phyloP scores from a whole-genome alignment of 768 basidiomycete species.

The Hypholoma fasciculare region DNA sequence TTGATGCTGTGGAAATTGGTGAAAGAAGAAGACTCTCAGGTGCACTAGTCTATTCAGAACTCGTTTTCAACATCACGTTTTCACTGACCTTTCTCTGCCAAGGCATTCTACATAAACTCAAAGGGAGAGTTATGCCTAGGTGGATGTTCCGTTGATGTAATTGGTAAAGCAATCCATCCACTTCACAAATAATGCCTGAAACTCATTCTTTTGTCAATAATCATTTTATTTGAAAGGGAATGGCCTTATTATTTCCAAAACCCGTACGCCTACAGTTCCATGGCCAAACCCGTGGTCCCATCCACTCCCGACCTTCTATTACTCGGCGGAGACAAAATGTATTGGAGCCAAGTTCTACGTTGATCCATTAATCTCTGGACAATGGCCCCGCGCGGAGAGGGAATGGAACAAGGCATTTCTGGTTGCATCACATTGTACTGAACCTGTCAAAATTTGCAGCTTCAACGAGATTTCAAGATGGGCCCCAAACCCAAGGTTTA shows the following conservation, averaged over 20 bases:
- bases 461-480: neutral
- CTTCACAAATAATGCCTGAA: neutral
- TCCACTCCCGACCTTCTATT: neutral
- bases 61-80: no score
- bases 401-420: slow-evolving; percentile 11
- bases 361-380: neutral
- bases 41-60: neutral
- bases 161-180: neutral
- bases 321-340: neutral
- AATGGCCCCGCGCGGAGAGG: slow-evolving; percentile 8
- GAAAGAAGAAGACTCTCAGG: neutral
- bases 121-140: neutral
- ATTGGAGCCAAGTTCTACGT: neutral
- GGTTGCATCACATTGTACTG: neutral
- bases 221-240: neutral
- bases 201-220: neutral
- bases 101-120: neutral
- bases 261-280: neutral
- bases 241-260: neutral
- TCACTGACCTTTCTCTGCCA: neutral
- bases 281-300: slow-evolving; percentile 7
- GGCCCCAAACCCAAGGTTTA: neutral
- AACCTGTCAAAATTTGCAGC: neutral
- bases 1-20: neutral
- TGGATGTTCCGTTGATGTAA: neutral